Evolutionary conservation across 345 rosid species (phyloP).

Genomic region (Stellera chamaejasme): DNA sequence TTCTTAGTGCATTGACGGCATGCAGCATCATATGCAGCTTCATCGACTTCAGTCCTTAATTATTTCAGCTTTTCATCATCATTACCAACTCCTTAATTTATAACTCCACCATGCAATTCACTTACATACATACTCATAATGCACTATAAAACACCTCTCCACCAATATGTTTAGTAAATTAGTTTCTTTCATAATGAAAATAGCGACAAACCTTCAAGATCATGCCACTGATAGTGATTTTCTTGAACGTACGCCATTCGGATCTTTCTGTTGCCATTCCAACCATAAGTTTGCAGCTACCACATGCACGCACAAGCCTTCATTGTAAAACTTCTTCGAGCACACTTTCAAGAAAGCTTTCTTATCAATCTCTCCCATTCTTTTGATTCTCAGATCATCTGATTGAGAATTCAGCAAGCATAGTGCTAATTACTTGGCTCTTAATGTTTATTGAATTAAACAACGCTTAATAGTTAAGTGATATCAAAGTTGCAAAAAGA

Average conservation of each 20-base stretch:
- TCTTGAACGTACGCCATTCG: constrained; percentile 22
- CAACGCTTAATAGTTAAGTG: no score
- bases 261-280: constrained; percentile 17
- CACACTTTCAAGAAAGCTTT: constrained; percentile 15
- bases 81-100: no score
- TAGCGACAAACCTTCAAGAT: constrained; percentile 11
- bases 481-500: no score
- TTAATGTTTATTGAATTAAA: no score
- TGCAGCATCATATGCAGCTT: constrained; percentile 14
- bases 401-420: constrained; percentile 13
- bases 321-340: constrained; percentile 8
- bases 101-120: no score
- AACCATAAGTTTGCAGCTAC: constrained; percentile 16
- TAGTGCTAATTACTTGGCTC: neutral
- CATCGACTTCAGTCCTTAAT: constrained; percentile 15
- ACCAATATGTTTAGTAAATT: no score
- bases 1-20: constrained; percentile 16
- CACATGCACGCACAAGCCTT: constrained; percentile 5
- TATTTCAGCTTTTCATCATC: neutral
- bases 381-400: constrained; percentile 11
- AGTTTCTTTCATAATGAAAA: no score
- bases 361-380: constrained; percentile 24
- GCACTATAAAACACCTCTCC: no score
- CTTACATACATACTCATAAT: no score
- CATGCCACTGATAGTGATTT: neutral